phyloP scores from a whole-genome alignment of 768 basidiomycete genomes.

The Lenzites betulinus region DNA sequence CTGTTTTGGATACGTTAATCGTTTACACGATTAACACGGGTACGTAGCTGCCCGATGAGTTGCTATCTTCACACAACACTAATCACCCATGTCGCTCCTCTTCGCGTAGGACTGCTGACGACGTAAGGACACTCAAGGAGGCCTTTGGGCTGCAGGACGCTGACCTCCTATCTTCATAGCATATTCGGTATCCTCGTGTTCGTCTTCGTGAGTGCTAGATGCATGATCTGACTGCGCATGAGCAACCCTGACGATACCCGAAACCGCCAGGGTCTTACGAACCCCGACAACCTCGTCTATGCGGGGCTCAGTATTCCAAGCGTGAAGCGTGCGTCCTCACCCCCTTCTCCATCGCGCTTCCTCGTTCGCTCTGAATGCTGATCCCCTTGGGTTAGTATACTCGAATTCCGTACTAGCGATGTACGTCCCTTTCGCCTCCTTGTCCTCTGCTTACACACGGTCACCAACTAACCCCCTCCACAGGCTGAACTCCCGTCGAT shows the following conservation, averaged over 20 bases:
- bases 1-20: background rate
- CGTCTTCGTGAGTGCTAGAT: background rate
- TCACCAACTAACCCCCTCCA: background rate
- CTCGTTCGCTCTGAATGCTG: background rate
- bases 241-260: background rate
- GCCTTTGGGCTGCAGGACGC: too few species aligned
- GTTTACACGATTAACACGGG: slow-evolving; percentile 1
- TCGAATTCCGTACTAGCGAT: background rate
- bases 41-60: background rate
- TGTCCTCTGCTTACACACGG: background rate
- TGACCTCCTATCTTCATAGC: background rate
- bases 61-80: too few species aligned
- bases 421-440: background rate
- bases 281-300: background rate
- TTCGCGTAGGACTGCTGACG: background rate
- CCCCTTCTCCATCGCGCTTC: background rate
- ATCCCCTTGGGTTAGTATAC: background rate
- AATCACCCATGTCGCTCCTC: too few species aligned
- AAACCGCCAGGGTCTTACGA: background rate
- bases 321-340: background rate
- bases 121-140: background rate
- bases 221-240: too few species aligned
- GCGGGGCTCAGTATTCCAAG: background rate
- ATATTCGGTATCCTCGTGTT: background rate
- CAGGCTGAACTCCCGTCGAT: background rate